Percentiles rank a stretch among this genome's conserved stretches.
phyloP scores from a whole-genome alignment of 108 stramenopile genomes.

The Poteriospumella lacustris region DNA sequence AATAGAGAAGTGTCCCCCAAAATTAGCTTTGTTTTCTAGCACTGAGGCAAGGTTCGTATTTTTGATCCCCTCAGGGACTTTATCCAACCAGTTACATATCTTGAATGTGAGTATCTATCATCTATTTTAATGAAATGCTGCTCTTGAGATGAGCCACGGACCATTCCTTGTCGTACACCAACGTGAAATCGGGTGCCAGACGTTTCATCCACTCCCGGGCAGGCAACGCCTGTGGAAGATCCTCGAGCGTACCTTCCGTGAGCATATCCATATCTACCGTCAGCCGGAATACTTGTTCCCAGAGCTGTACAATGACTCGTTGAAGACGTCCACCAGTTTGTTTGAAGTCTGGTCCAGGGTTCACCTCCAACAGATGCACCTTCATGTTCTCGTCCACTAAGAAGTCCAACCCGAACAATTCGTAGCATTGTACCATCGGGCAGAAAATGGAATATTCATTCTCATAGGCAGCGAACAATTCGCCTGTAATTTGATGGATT shows the following conservation, averaged over 20 bases:
- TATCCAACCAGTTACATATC: too few relatives aligned
- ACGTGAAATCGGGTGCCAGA: background rate
- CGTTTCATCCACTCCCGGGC: background rate
- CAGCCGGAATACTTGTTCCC: background rate
- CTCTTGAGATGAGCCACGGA: background rate
- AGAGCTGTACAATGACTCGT: constrained; percentile 24
- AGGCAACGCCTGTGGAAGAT: background rate
- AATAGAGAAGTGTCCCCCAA: too few relatives aligned
- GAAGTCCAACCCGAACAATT: constrained; percentile 65
- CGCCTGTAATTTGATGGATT: background rate
- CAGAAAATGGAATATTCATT: constrained; percentile 55
- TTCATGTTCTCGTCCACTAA: constrained; percentile 48
- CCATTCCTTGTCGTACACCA: constrained; percentile 29
- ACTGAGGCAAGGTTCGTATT: too few relatives aligned
- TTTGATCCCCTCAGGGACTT: too few relatives aligned
- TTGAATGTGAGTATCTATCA: background rate
- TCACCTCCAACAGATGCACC: constrained; percentile 57
- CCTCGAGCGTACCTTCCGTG: background rate
- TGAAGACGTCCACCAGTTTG: constrained; percentile 47
- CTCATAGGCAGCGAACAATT: constrained; percentile 38
- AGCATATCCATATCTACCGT: background rate
- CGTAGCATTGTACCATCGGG: constrained; percentile 53
- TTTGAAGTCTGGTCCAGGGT: constrained; percentile 60
- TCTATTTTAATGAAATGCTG: background rate
- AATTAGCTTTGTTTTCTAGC: too few relatives aligned